Base-by-base conservation (phyloP, 345 rosid species). In the Dipteronia dyeriana region DNA sequence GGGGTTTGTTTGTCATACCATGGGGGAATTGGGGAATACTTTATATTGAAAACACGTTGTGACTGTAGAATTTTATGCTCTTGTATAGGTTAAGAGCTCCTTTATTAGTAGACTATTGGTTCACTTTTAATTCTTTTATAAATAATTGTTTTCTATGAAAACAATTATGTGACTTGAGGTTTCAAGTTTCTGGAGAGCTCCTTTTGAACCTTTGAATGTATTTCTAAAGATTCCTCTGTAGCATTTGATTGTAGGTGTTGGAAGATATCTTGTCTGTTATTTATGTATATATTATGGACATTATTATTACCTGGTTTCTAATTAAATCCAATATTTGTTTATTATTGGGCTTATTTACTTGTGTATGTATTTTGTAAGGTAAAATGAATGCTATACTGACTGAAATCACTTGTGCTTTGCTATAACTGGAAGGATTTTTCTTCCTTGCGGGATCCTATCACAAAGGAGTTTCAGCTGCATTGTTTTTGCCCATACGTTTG, bases 371-470 rank as follows among this genome's bases (percentile, higher is more conserved):
- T 54, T 76, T 60, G 63, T 62, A 66, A 29, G 62, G 20, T 43
- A 29, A 25, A 43, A 17, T 22, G 20, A 76, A 7, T 65, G 69
- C 43, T 71, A n/a, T 25, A 23, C 29, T 66, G 16, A 60, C 34
- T 23, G 22, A 56, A 59, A 31, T n/a, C 31, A 45, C 19, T 80
- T 12, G 63, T 39, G 47, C 59, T 63, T 78, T 75, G 53, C 72
- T 54, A 31, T 31, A 11, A 34, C 25, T 59, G 43, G 17, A 67
- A 73, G 74, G 53, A 12, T 68, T 25, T 6, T 72, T 22, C 31
- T 29, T 34, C 19, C 66, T 66, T 38, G 34, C 20, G 11, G 12
- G 49, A 0, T 57, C 22, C 25, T 19, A 57, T 57, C 62, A 57
- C 25, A 8, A 20, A 57, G 56, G 62, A 57, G 12, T 39, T 9